phyloP scores from a whole-genome alignment of 768 basidiomycete genomes.

The Hericium rajendrae region DNA sequence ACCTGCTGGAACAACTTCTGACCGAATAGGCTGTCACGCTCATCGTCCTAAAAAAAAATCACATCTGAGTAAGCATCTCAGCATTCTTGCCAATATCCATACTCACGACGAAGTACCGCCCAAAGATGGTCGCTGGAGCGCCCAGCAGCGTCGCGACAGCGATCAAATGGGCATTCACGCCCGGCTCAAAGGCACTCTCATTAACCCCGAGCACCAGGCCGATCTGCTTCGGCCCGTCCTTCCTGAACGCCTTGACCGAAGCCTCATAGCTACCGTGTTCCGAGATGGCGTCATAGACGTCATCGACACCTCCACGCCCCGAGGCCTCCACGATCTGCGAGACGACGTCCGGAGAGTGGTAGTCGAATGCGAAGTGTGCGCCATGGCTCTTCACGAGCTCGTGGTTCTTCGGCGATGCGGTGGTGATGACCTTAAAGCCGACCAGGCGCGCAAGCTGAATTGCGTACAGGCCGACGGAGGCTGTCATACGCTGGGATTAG shows the following conservation, averaged over 20 bases:
- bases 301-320: constrained; percentile 14
- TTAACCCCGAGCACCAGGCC: background rate
- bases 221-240: background rate
- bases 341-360: constrained; percentile 17
- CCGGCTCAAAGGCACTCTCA: background rate
- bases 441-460: constrained; percentile 25
- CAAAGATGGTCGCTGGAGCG: background rate
- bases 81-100: constrained; percentile 9
- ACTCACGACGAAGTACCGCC: background rate
- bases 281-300: constrained; percentile 7
- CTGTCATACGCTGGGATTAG: constrained; percentile 10
- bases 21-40: constrained; percentile 13
- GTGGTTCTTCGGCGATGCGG: constrained; percentile 26
- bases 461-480: constrained; percentile 16
- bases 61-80: constrained; percentile 10
- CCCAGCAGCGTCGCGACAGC: background rate
- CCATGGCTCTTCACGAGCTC: constrained; percentile 26
- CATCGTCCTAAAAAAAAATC: background rate
- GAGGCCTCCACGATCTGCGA: constrained; percentile 18
- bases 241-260: background rate
- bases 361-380: constrained; percentile 26
- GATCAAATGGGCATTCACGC: background rate
- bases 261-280: background rate
- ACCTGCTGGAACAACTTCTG: constrained; percentile 1
- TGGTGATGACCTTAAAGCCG: constrained; percentile 26